phyloP scores from a whole-genome alignment of 1,139 yeast species.

The Debaryomyces sp. region DNA sequence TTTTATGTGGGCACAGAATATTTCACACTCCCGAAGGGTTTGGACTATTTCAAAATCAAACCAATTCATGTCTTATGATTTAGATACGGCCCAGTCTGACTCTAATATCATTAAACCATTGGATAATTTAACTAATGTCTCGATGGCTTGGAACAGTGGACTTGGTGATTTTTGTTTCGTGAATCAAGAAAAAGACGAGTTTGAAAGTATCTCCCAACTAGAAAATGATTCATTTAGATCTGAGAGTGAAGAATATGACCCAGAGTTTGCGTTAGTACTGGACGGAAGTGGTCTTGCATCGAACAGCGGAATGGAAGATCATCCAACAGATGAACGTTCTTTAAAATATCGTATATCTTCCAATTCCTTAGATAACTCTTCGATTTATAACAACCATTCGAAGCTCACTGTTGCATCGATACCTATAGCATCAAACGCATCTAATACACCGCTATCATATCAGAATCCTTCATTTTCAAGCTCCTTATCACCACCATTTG shows the following conservation, averaged over 20 bases:
- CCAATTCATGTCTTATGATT: conserved; percentile 55
- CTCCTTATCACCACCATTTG: not conserved
- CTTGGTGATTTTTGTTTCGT: conserved; percentile 54
- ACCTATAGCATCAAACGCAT: conserved; percentile 19
- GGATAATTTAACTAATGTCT: conserved; percentile 54
- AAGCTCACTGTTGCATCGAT: conserved; percentile 21
- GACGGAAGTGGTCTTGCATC: conserved; percentile 1
- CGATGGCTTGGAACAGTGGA: conserved; percentile 58
- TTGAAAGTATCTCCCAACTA: conserved; percentile 23
- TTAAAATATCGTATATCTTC: conserved; percentile 6
- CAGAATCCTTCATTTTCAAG: not conserved
- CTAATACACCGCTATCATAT: conserved; percentile 16
- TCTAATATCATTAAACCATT: conserved; percentile 50
- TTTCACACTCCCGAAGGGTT: conserved; percentile 25
- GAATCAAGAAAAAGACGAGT: conserved; percentile 52
- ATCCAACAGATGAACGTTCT: conserved; percentile 1
- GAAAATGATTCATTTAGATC: not conserved
- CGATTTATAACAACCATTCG: conserved; percentile 5
- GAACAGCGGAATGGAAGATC: conserved; percentile 3
- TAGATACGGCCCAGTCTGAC: conserved; percentile 33
- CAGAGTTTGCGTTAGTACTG: conserved; percentile 3
- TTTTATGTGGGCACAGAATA: conserved; percentile 45
- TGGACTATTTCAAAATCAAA: conserved; percentile 53
- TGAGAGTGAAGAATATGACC: conserved; percentile 2
- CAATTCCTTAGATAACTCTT: conserved; percentile 7